Percentiles rank a stretch among this genome's conserved stretches.
These are phyloP conservation scores for Miscanthus lutarioriparius DNA, from an alignment of 176 grass and related monocot genomes.

Conservation along the genomic window DNA sequence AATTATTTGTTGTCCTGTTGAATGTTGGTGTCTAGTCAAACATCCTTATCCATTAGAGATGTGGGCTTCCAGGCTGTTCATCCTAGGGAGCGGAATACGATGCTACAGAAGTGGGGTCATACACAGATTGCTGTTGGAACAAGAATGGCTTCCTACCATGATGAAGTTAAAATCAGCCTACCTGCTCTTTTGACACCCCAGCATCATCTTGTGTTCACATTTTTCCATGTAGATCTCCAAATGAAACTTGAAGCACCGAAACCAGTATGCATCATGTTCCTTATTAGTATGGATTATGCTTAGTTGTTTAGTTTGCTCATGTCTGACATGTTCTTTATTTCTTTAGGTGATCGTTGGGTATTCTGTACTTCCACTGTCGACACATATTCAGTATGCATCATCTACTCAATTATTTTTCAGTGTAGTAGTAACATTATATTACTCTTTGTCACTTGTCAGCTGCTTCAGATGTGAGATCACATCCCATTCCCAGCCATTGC, in stretches of 20 bases:
- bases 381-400: constrained; percentile 90
- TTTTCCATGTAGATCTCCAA: constrained; percentile 96
- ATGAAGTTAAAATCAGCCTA: constrained; percentile 95
- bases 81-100: constrained; percentile 63
- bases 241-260: constrained; percentile 96
- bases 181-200: constrained; percentile 89
- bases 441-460: not conserved
- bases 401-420: constrained; percentile 18
- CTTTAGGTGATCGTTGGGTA: constrained; percentile 87
- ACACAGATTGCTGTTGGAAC: constrained; percentile 87
- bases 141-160: constrained; percentile 87
- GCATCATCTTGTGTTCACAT: constrained; percentile 94
- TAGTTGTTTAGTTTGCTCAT: constrained; percentile 26
- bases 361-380: constrained; percentile 84
- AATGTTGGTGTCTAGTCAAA: constrained; percentile 38
- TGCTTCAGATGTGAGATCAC: constrained; percentile 15
- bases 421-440: constrained; percentile 10
- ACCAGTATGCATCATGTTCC: constrained; percentile 61
- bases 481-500: constrained; percentile 16
- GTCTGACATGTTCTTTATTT: constrained; percentile 41
- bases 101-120: constrained; percentile 83
- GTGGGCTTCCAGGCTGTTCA: constrained; percentile 73
- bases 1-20: constrained; percentile 16
- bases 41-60: constrained; percentile 39
- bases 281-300: constrained; percentile 29